These are phyloP conservation scores for Guillardia theta DNA, from an alignment of 78 protist genomes.

Conservation along the genomic window DNA sequence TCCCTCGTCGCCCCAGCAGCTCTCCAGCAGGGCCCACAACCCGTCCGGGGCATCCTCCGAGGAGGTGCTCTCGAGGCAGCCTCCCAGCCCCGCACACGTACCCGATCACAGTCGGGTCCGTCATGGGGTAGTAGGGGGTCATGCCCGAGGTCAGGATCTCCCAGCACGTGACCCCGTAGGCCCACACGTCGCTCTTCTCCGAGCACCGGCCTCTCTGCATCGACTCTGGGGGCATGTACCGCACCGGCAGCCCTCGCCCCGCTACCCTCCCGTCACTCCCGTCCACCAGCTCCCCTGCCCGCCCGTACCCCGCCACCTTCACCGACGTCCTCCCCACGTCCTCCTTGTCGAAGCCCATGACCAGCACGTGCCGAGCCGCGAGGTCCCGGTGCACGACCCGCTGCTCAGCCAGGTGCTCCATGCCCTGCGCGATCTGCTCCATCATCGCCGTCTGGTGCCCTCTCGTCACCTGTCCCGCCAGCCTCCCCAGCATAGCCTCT, in stretches of 20 bases:
- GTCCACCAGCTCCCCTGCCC: not conserved
- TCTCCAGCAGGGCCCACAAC: not conserved
- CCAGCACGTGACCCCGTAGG: constrained; percentile 25
- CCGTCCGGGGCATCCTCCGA: not conserved
- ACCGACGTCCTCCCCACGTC: not conserved
- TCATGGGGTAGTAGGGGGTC: not conserved
- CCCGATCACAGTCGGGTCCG: not conserved
- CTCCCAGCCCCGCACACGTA: not conserved
- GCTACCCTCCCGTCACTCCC: not conserved
- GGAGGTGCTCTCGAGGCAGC: not conserved
- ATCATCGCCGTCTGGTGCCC: not conserved
- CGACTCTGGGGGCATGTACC: constrained; percentile 1
- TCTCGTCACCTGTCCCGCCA: not conserved
- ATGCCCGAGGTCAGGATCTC: not conserved
- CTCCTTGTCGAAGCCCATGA: not conserved
- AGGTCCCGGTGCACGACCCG: not conserved
- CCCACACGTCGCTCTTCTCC: constrained; percentile 44
- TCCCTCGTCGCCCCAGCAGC: not conserved
- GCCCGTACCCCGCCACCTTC: constrained; percentile 10
- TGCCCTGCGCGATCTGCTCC: constrained; percentile 24
- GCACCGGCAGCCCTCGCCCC: not conserved
- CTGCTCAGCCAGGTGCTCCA: not conserved
- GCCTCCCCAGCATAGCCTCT: not conserved
- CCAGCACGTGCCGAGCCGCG: constrained; percentile 21
- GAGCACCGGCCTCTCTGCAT: constrained; percentile 5